Percentiles rank a stretch among this genome's conserved stretches.
Evolutionary conservation across 106 monocot species (phyloP).

Genomic region (Dactylorhiza incarnata): DNA sequence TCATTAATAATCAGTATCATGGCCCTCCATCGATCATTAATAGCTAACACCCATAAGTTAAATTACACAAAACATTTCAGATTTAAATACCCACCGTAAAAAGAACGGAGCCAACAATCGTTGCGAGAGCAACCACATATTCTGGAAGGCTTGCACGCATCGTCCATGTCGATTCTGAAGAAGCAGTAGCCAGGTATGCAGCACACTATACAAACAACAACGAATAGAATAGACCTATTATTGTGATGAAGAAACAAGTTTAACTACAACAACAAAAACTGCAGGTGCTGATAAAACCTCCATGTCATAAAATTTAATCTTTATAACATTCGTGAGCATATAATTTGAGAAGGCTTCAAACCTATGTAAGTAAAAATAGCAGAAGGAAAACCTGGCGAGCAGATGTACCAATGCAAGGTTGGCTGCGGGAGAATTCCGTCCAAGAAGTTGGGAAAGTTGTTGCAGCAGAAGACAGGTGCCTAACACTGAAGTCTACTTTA

Average conservation of each 20-base stretch:
- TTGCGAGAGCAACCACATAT: slow-evolving; percentile 88
- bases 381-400: slow-evolving; percentile 29
- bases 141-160: slow-evolving; percentile 79
- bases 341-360: not conserved
- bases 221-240: not conserved
- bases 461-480: slow-evolving; percentile 72
- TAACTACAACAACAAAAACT: not conserved
- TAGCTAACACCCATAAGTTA: too few species aligned
- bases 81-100: slow-evolving; percentile 48
- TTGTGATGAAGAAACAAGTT: not conserved
- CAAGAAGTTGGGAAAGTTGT: slow-evolving; percentile 52
- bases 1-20: too few species aligned
- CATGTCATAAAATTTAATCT: not conserved
- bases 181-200: slow-evolving; percentile 46
- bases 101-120: slow-evolving; percentile 84
- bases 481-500: slow-evolving; percentile 80
- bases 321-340: too few species aligned
- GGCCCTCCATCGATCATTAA: too few species aligned
- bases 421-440: slow-evolving; percentile 34
- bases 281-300: not conserved
- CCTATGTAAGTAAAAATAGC: not conserved
- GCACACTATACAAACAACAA: slow-evolving; percentile 36
- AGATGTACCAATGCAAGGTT: slow-evolving; percentile 55
- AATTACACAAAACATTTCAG: not conserved
- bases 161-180: slow-evolving; percentile 82